Percentiles rank a stretch among this genome's conserved stretches.
These are phyloP conservation scores for Clitopilus passeckerianus DNA, from an alignment of 768 basidiomycete species.

Conservation along the genomic window DNA sequence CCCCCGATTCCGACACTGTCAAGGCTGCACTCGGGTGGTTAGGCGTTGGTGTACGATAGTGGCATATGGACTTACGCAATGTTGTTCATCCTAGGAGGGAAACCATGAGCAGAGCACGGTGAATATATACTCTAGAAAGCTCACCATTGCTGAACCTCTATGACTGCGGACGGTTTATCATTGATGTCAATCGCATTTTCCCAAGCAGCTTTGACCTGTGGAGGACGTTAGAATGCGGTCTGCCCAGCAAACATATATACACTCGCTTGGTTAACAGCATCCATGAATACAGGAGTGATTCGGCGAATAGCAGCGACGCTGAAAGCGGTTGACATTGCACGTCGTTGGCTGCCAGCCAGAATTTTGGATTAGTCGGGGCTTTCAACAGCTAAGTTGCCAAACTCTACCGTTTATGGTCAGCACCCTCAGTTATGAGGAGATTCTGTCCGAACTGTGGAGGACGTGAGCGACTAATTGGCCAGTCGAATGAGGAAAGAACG, in stretches of 20 bases:
- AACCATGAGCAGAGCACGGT: too few relatives aligned
- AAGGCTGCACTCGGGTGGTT: slow-evolving; percentile 25
- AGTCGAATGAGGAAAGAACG: slow-evolving; percentile 1
- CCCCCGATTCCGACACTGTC: slow-evolving; percentile 57
- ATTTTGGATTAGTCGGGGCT: too few relatives aligned
- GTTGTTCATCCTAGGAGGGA: slow-evolving; percentile 40
- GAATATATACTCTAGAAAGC: too few relatives aligned
- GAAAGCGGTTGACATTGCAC: slow-evolving; percentile 47
- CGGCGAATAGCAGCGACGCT: slow-evolving; percentile 46
- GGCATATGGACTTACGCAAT: slow-evolving; percentile 29
- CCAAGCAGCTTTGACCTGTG: slow-evolving; percentile 25
- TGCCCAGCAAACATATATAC: neutral
- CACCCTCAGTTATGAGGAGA: slow-evolving; percentile 35
- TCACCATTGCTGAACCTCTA: slow-evolving; percentile 46
- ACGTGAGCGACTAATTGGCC: neutral
- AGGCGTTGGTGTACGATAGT: too few relatives aligned
- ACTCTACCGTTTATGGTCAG: slow-evolving; percentile 41
- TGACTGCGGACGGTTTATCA: slow-evolving; percentile 23
- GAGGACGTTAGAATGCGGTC: neutral
- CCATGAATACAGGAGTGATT: slow-evolving; percentile 42
- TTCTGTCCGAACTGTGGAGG: slow-evolving; percentile 33
- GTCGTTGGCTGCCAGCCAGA: slow-evolving; percentile 46
- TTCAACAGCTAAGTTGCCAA: too few relatives aligned
- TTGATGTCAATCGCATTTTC: slow-evolving; percentile 13
- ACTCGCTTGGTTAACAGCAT: slow-evolving; percentile 42